A percentile compares a stretch with the other conserved stretches of the same genome.
Evolutionary conservation across 805 yeast species (phyloP).

Genomic region (Cyberlindnera lachancei): DNA sequence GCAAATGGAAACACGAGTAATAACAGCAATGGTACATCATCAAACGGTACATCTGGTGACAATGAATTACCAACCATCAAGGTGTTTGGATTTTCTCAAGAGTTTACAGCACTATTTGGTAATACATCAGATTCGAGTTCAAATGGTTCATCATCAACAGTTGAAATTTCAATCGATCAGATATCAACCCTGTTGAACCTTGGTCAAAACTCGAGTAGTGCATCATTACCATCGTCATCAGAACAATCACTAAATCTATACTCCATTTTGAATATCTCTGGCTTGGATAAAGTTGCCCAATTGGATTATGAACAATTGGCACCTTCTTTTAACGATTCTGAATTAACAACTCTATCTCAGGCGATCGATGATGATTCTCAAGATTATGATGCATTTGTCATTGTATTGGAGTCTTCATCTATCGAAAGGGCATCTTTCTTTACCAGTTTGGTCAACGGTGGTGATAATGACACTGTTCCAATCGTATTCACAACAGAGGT

Average conservation of each 20-base stretch:
- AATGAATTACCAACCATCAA: constrained; percentile 2
- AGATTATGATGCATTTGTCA: constrained; percentile 36
- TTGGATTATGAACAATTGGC: constrained; percentile 38
- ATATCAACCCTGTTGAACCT: neutral
- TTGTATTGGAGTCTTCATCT: constrained; percentile 43
- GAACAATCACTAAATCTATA: constrained; percentile 2
- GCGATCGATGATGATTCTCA: constrained; percentile 28
- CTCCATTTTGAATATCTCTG: constrained; percentile 3
- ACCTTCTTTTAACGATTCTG: constrained; percentile 5
- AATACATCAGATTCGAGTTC: constrained; percentile 1
- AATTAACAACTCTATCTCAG: constrained; percentile 26
- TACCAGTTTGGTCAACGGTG: constrained; percentile 33
- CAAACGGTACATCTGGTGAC: neutral
- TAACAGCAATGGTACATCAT: constrained; percentile 4
- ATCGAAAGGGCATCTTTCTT: constrained; percentile 46
- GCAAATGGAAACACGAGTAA: too few species aligned
- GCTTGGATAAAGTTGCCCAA: constrained; percentile 1
- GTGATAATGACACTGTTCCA: constrained; percentile 30
- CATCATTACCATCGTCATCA: neutral
- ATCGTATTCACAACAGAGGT: constrained; percentile 45
- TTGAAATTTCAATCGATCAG: neutral
- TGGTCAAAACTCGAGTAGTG: neutral
- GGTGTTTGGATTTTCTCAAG: constrained; percentile 10
- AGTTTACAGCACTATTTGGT: constrained; percentile 10
- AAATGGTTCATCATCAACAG: neutral